A percentile compares a stretch with the other conserved stretches of the same genome.
phyloP scores from a whole-genome alignment of 352 stramenopile genomes.

The Phytophthora podocarpi region DNA sequence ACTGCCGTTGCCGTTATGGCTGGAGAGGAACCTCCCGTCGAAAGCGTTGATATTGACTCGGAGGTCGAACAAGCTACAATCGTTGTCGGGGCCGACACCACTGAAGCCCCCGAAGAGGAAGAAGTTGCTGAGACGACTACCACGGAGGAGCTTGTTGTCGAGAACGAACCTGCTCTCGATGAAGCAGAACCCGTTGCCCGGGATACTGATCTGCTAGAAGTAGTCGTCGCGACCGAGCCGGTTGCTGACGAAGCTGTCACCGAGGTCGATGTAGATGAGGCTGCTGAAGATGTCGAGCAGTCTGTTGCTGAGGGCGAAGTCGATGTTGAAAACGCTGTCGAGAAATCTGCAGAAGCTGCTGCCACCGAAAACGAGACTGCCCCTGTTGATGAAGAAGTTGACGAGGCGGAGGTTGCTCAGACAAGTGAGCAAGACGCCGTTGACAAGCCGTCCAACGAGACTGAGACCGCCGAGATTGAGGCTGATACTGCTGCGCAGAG shows the following conservation, averaged over 20 bases:
- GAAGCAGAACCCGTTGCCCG: not conserved
- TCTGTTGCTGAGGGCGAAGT: not conserved
- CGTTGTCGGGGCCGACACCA: not conserved
- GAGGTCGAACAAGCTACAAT: not conserved
- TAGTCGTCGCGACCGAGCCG: not conserved
- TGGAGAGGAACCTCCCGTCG: not conserved
- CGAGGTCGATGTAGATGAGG: slow-evolving; percentile 3
- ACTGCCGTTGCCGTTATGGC: not conserved
- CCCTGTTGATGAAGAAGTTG: not conserved
- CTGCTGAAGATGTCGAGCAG: not conserved
- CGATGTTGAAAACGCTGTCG: not conserved
- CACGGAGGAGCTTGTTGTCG: not conserved
- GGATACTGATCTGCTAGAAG: not conserved
- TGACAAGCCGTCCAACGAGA: not conserved
- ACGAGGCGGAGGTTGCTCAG: not conserved
- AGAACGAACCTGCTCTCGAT: not conserved
- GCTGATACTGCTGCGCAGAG: not conserved
- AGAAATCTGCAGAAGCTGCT: not conserved
- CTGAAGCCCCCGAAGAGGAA: not conserved
- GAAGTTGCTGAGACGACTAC: not conserved
- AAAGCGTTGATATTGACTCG: slow-evolving; percentile 6
- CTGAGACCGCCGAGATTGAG: not conserved
- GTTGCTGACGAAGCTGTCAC: not conserved
- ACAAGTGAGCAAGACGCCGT: not conserved
- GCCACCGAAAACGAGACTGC: not conserved